Evolutionary conservation across 2,329 filamentous ascomycete species (phyloP).

Genomic region (Camptophora hylomeconis): DNA sequence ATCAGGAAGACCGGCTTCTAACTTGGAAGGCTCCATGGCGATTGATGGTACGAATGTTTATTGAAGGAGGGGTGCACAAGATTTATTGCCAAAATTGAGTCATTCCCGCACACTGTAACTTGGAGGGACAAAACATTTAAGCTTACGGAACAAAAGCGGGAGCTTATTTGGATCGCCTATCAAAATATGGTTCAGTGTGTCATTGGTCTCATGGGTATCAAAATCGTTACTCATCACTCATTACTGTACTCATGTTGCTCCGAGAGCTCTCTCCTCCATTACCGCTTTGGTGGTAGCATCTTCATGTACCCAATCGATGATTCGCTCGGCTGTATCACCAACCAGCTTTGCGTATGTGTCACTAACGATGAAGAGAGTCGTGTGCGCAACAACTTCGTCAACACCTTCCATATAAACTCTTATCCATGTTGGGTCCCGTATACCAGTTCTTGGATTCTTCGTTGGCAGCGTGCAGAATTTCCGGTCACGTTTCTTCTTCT

Average conservation of each 20-base stretch:
- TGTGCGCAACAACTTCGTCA: slow-evolving; percentile 77
- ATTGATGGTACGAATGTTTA: no score
- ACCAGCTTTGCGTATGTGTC: slow-evolving; percentile 64
- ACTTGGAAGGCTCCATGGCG: slow-evolving; percentile 2
- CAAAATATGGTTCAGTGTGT: no score
- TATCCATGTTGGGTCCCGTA: slow-evolving; percentile 60
- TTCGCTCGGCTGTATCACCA: slow-evolving; percentile 55
- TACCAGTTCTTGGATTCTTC: slow-evolving; percentile 36
- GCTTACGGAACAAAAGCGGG: no score
- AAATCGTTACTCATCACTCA: slow-evolving; percentile 3
- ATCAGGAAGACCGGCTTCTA: slow-evolving; percentile 8
- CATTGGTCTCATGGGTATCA: no score
- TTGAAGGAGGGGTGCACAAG: no score
- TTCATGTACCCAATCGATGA: slow-evolving; percentile 58
- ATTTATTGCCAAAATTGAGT: no score
- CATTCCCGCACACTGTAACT: no score
- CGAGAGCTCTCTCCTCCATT: slow-evolving; percentile 9
- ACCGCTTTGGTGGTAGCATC: slow-evolving; percentile 28
- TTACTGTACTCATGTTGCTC: no score
- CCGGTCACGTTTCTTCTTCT: slow-evolving; percentile 39
- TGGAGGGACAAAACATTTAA: no score
- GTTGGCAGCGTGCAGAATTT: slow-evolving; percentile 70
- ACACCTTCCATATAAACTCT: slow-evolving; percentile 68
- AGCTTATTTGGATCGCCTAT: no score
- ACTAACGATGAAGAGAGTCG: slow-evolving; percentile 60